Evolutionary conservation across 257 asterid species (phyloP), one percentile per base, ranked within the genome.

Genomic region (Linderniella brevidens): DNA sequence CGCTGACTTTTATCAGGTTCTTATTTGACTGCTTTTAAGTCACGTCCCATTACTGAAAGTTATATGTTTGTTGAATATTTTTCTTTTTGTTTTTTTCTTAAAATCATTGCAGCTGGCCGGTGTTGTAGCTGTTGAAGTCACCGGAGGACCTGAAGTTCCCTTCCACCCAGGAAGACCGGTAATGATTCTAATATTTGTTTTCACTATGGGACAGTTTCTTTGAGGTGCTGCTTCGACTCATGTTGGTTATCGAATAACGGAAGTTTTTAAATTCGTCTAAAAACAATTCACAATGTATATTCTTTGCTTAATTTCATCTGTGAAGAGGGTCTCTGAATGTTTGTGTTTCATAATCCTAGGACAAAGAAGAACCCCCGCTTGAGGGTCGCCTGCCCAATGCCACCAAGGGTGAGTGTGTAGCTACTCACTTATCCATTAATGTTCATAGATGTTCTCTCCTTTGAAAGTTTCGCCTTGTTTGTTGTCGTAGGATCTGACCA

Each of bases 311-410:
- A n/a, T 25, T 25, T 25, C 32, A 25, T 25, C 4, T n/a, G 32
- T 6, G 6, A 25, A 25, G 32, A 25, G 32, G 32, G 32, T 25
- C 32, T 25, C 4, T 25, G 32, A 25, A 25, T 25, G 32, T 25
- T 25, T 25, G 32, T 25, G 32, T 25, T 43, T 46, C 52, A 5
- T 37, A 41, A 36, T 73, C n/a, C 37, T 73, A 84, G 94, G 96
- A 85, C 74, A 77, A 85, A 63, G 48, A 14, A 4, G 88, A 81
- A 62, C 74, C 93, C 18, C 99, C 99, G 8, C 58, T 75, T 49
- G 94, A 90, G 55, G 99, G 99, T 44, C 94, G 96, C 57, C 55
- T 90, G 57, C 99, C 96, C 25, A 73, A 76, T 73, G 99, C 99
- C n/a, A 79, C 80, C 49, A 37, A 65, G 66, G 98, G 98, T 88